phyloP scores from a whole-genome alignment of 768 basidiomycete species.

The Suillus placidus region DNA sequence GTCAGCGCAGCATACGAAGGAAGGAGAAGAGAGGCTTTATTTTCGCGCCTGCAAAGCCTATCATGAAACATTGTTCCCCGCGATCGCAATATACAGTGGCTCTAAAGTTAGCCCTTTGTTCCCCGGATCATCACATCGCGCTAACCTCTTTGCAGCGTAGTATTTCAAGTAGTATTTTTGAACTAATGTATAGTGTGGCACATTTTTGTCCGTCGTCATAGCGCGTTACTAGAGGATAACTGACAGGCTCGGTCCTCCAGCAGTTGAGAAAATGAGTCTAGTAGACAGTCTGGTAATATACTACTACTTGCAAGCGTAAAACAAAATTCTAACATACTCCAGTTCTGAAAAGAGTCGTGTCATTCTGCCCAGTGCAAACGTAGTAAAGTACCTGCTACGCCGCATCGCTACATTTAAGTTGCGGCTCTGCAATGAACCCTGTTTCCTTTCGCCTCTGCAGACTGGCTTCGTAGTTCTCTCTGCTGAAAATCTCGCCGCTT shows the following conservation, averaged over 20 bases:
- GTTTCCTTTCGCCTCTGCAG: constrained; percentile 43
- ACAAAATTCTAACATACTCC: not conserved
- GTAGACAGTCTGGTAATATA: not conserved
- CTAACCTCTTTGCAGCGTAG: constrained; percentile 4
- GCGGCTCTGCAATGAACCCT: constrained; percentile 35
- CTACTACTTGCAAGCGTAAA: not conserved
- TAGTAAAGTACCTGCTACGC: not conserved
- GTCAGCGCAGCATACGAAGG: constrained; percentile 56
- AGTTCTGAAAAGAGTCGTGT: not conserved
- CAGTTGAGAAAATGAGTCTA: not conserved
- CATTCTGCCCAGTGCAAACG: not conserved
- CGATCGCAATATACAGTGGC: not conserved
- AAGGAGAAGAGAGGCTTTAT: constrained; percentile 48
- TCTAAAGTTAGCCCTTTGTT: constrained; percentile 1
- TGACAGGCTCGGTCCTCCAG: not conserved
- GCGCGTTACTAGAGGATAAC: not conserved
- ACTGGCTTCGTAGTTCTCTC: constrained; percentile 56
- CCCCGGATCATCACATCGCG: not conserved
- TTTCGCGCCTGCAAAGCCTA: constrained; percentile 51
- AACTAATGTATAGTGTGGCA: not conserved
- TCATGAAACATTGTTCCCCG: constrained; percentile 3
- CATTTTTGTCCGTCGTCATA: constrained; percentile 3
- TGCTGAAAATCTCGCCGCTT: constrained; percentile 50
- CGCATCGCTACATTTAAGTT: not conserved
- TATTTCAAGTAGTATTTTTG: constrained; percentile 5